Evolutionary conservation across 2,329 filamentous ascomycete species (phyloP).

Genomic region (Helminthosporium solani): DNA sequence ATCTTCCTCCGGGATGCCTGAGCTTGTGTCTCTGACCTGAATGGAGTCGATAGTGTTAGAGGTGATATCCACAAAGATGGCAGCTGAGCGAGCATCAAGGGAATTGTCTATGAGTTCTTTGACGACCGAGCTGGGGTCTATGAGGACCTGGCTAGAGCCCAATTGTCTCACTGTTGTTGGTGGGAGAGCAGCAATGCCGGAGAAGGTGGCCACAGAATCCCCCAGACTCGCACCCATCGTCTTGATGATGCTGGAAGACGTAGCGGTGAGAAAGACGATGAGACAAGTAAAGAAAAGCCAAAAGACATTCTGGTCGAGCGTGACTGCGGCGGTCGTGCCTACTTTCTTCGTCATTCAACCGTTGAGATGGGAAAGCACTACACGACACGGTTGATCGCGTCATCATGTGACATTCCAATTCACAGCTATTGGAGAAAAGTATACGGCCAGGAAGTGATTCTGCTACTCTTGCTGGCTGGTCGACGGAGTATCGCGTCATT

Average conservation of each 20-base stretch:
- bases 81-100: slow-evolving; percentile 68
- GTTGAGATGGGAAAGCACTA: slow-evolving; percentile 14
- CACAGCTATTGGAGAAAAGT: too few relatives aligned
- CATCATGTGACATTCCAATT: slow-evolving; percentile 16
- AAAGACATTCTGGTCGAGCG: neutral
- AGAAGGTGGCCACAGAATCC: slow-evolving; percentile 5
- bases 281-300: neutral
- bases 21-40: slow-evolving; percentile 66
- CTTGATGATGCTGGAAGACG: neutral
- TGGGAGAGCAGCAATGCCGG: slow-evolving; percentile 45
- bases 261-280: neutral
- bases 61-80: slow-evolving; percentile 64
- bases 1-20: slow-evolving; percentile 65
- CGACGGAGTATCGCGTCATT: slow-evolving; percentile 15
- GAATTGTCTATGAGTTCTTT: slow-evolving; percentile 80
- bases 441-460: too few relatives aligned
- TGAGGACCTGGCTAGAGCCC: slow-evolving; percentile 61
- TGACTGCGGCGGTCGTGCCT: slow-evolving; percentile 21
- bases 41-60: slow-evolving; percentile 68
- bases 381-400: slow-evolving; percentile 11
- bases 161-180: slow-evolving; percentile 54
- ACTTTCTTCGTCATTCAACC: slow-evolving; percentile 8
- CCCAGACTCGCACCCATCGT: neutral
- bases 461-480: too few relatives aligned
- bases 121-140: slow-evolving; percentile 61